A percentile compares a stretch with the other conserved stretches of the same genome.
phyloP scores from a whole-genome alignment of 2,329 filamentous ascomycete species.

The Fusarium burgessii region DNA sequence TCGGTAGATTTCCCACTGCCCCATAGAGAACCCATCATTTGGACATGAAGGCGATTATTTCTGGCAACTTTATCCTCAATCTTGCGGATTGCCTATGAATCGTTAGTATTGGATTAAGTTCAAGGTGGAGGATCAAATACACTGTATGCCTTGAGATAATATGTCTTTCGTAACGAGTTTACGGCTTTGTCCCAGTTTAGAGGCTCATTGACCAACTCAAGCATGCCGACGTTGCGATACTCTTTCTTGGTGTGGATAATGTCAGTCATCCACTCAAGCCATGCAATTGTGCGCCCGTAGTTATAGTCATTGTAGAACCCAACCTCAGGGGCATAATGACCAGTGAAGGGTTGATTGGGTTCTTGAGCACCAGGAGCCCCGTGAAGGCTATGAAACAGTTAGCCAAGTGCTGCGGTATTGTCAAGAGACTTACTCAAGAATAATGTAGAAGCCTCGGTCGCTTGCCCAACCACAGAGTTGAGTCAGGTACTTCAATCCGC shows the following conservation, averaged over 20 bases:
- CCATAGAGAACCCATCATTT: conserved; percentile 64
- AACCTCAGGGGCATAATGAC: conserved; percentile 49
- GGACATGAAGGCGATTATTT: conserved; percentile 64
- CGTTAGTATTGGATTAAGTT: not conserved
- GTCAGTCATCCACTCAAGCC: conserved; percentile 67
- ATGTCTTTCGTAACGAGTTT: conserved; percentile 35
- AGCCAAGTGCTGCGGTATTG: not conserved
- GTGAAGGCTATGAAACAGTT: conserved; percentile 53
- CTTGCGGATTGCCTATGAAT: conserved; percentile 56
- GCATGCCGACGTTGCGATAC: conserved; percentile 68
- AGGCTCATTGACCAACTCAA: conserved; percentile 59
- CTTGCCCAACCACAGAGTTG: conserved; percentile 61
- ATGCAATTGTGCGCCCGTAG: conserved; percentile 66
- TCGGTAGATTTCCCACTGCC: conserved; percentile 65
- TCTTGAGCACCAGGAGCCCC: conserved; percentile 64
- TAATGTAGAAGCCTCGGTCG: conserved; percentile 63
- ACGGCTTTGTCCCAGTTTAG: conserved; percentile 36
- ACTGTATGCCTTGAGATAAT: conserved; percentile 39
- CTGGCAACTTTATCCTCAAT: conserved; percentile 57
- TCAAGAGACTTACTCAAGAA: conserved; percentile 55
- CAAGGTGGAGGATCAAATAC: not conserved
- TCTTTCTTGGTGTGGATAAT: conserved; percentile 61
- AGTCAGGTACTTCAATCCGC: conserved; percentile 60
- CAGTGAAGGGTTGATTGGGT: conserved; percentile 60
- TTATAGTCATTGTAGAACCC: conserved; percentile 69